Conservation (phyloP, 2,329 filamentous ascomycete genomes). For the Phoma sp. region DNA sequence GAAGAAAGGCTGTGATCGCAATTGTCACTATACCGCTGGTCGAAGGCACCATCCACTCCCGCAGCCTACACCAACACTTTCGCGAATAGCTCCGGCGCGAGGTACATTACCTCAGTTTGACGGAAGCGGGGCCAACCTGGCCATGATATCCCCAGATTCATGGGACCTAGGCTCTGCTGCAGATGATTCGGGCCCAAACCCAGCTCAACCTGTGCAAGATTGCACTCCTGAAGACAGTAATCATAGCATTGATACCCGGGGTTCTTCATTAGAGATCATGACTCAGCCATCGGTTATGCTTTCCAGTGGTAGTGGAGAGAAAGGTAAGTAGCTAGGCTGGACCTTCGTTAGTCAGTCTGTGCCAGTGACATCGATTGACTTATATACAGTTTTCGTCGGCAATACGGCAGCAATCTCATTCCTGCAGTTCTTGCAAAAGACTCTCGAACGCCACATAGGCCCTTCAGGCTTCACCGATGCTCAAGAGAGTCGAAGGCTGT, state of each 20-base stretch:
- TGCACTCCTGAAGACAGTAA: slow-evolving; percentile 7
- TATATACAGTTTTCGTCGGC: slow-evolving; percentile 55
- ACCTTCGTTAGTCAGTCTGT: not conserved
- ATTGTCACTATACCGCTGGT: slow-evolving; percentile 22
- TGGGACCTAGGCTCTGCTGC: slow-evolving; percentile 8
- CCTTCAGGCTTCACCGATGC: slow-evolving; percentile 62
- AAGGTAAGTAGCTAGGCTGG: slow-evolving; percentile 30
- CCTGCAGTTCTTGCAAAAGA: slow-evolving; percentile 59
- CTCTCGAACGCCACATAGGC: slow-evolving; percentile 58
- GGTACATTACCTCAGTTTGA: not conserved
- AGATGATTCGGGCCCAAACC: not conserved
- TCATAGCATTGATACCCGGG: slow-evolving; percentile 22
- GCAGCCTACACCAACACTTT: slow-evolving; percentile 1
- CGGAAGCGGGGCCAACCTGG: slow-evolving; percentile 1
- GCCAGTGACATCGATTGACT: not conserved
- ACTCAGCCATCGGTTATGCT: slow-evolving; percentile 51
- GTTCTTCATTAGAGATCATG: slow-evolving; percentile 17
- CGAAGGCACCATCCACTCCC: slow-evolving; percentile 18
- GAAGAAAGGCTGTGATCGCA: slow-evolving; percentile 21
- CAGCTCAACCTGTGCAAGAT: not conserved
- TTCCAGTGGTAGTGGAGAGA: slow-evolving; percentile 59
- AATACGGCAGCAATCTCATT: slow-evolving; percentile 62
- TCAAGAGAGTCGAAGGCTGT: slow-evolving; percentile 59
- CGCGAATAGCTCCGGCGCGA: not conserved
- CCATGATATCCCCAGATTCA: slow-evolving; percentile 10